Percentiles rank a stretch among this genome's conserved stretches.
Conservation (phyloP, 164 flowering plant species). For the Magnolia officinalis region DNA sequence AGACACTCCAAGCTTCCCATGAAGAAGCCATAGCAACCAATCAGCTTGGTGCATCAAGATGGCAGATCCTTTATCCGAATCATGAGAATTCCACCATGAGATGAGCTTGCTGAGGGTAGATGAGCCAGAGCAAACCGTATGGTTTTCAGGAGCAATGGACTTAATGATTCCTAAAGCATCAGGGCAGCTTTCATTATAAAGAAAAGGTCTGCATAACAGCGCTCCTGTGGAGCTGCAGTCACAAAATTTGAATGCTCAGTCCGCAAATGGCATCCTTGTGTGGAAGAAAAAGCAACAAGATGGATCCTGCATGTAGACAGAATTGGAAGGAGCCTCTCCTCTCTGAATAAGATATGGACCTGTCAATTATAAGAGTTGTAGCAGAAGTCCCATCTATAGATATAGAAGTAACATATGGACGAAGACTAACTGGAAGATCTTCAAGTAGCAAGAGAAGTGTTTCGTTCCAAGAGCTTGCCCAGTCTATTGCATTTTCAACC, state of each 20-base stretch:
- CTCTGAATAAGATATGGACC: slow-evolving; percentile 36
- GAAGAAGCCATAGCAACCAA: slow-evolving; percentile 94
- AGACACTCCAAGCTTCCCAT: slow-evolving; percentile 90
- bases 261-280: background rate
- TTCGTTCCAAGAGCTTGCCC: slow-evolving; percentile 70
- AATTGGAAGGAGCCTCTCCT: background rate
- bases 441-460: slow-evolving; percentile 68
- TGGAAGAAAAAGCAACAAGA: background rate
- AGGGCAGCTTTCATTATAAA: slow-evolving; percentile 80
- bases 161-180: slow-evolving; percentile 80
- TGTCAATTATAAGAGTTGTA: slow-evolving; percentile 73
- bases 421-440: slow-evolving; percentile 57
- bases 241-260: slow-evolving; percentile 10
- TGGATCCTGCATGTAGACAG: background rate
- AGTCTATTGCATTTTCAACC: slow-evolving; percentile 56
- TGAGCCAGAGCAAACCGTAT: slow-evolving; percentile 86
- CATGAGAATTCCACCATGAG: slow-evolving; percentile 71
- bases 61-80: slow-evolving; percentile 50
- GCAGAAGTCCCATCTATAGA: slow-evolving; percentile 97
- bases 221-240: slow-evolving; percentile 68
- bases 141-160: slow-evolving; percentile 82
- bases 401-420: slow-evolving; percentile 58
- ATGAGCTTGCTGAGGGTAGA: slow-evolving; percentile 87
- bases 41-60: slow-evolving; percentile 85
- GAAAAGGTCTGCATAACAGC: slow-evolving; percentile 63